Base-by-base conservation (phyloP, 2,329 filamentous ascomycete genomes). In the Pyricularia grisea region DNA sequence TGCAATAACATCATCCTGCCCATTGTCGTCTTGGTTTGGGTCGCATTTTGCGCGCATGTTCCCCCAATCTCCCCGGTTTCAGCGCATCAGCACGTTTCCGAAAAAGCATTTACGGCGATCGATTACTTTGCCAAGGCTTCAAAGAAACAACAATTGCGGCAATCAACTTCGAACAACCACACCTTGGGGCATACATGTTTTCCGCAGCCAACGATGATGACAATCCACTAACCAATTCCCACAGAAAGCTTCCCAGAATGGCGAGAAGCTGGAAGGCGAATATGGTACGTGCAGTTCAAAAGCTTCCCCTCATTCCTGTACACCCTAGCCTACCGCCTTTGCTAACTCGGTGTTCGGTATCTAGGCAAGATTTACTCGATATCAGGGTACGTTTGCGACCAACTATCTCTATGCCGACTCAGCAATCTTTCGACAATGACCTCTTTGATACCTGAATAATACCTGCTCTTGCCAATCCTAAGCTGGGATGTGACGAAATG, bases 311-410 rank as follows among this genome's bases (percentile, higher is more conserved):
- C 55, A 33, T 55, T 28, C 30, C 30, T 27, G 11, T 27, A 28
- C 12, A 33, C 23, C 6, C 50, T 68, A 28, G 6, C 61, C 55
- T 23, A 7, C 23, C 9, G 5, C 28, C 10, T 33, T 67, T 28
- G 23, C 66, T 67, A 58, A 67, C 50, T 61, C 66, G n/a, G 31
- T 58, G 23, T 68, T 33, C 31, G 42, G 50, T 68, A 55, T 27
- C 67, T 60, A 69, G 73, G 73, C 67, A 74, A 74, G 71, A 73
- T 74, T 69, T 74, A 74, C 71, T 74, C 73, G 70, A 71, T 74
- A 63, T 73, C 73, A 65, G 73, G 73, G 74, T 95, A 95, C 77
- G 95, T n/a, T 99, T 94, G 79, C 94, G 98, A 84, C 90, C 97
- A 82, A 97, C 98, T 28, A 7, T 4, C 14, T 28, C 25, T 17